Base-by-base conservation (phyloP, 768 basidiomycete genomes). In the Mycena venus region DNA sequence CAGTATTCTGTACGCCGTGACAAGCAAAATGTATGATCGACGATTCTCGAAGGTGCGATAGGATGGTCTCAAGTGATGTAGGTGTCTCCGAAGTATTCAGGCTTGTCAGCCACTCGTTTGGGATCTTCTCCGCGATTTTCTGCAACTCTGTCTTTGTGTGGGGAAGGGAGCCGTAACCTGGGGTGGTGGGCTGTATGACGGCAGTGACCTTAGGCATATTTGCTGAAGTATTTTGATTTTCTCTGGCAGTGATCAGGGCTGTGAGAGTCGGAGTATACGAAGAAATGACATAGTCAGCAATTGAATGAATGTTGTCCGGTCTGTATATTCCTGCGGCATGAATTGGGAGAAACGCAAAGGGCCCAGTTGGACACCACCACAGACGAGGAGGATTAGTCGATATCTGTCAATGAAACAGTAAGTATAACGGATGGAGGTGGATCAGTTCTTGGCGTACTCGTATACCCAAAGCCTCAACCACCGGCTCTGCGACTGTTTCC, bases 21-120 rank as follows among this genome's bases (percentile, higher is more conserved):
- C 79, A 82, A 68, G 75, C 77, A 55, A 84, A 76, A 64, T 84
- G 84, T 15, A 63, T 27, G 15, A 63, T 63, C 8, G 61, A 63
- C 6, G 61, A 44, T 3, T 38, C 17, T 3, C 9, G 42, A 14
- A 63, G 61, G 17, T 63, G 61, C 36, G 23, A 36, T 21, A 65
- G 31, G 9, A 65, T 25, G 17, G 27, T 53, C 11, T 49, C 36
- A 2, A 51, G 44, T 17, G 63, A 65, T 7, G 63, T 23, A 5
- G 63, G 63, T 9, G 63, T 29, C 25, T 65, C 44, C 36, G 47
- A 55, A 53, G 5, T 38, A 14, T 38, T 38, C 36, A 38, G 36
- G 36, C 36, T 47, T 23, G 51, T 66, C 34, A 66, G n/a, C 64
- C 64, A 66, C 51, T 53, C 9, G 1, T 19, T 9, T 2, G 64